phyloP scores from a whole-genome alignment of 164 flowering plant species.

The Aristolochia contorta region DNA sequence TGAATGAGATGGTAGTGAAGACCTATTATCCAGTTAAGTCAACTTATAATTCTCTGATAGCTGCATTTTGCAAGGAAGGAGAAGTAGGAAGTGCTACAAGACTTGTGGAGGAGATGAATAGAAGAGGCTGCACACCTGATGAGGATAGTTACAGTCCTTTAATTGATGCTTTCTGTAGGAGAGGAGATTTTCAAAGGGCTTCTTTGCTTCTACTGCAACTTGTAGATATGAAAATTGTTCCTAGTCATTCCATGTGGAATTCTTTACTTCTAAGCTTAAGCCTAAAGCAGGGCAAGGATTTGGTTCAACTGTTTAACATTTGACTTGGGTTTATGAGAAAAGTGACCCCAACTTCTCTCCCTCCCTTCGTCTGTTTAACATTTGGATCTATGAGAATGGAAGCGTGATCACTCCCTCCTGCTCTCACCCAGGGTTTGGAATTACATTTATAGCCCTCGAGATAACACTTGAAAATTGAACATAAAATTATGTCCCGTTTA shows the following conservation, averaged over 20 bases:
- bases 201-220: slow-evolving; percentile 30
- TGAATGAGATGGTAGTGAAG: slow-evolving; percentile 50
- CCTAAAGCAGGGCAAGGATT: neutral
- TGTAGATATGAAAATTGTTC: slow-evolving; percentile 43
- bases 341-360: too few species aligned
- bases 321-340: too few species aligned
- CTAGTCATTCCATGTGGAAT: slow-evolving; percentile 47
- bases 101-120: slow-evolving; percentile 55
- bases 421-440: too few species aligned
- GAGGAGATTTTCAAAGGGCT: slow-evolving; percentile 39
- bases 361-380: too few species aligned
- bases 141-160: slow-evolving; percentile 39
- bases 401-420: too few species aligned
- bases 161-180: slow-evolving; percentile 29
- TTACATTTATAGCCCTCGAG: too few species aligned
- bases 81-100: slow-evolving; percentile 35
- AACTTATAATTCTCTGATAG: slow-evolving; percentile 48
- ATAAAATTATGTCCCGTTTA: too few species aligned
- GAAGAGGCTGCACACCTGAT: slow-evolving; percentile 46
- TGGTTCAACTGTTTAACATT: too few species aligned
- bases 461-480: too few species aligned
- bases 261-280: slow-evolving; percentile 28
- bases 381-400: too few species aligned
- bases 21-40: slow-evolving; percentile 44
- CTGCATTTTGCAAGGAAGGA: slow-evolving; percentile 53